These are phyloP conservation scores for Zangia roseola DNA, from an alignment of 768 basidiomycete species.

Conservation along the genomic window DNA sequence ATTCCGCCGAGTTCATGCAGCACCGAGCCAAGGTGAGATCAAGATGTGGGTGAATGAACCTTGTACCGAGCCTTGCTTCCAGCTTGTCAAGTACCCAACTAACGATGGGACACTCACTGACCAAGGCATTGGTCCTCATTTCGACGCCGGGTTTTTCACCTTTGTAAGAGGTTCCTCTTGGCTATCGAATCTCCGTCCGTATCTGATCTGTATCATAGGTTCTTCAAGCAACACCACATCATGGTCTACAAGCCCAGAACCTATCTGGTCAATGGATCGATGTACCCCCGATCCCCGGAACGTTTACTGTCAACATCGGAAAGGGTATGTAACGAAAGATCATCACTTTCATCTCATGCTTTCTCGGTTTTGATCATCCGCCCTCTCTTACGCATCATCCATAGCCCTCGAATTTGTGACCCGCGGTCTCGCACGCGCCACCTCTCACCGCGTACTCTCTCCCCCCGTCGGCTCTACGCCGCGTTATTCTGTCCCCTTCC, in stretches of 20 bases:
- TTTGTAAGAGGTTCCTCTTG: constrained; percentile 44
- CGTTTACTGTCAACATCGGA: constrained; percentile 84
- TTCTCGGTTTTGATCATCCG: too few species aligned
- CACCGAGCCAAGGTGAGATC: constrained; percentile 60
- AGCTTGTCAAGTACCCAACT: constrained; percentile 73
- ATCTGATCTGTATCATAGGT: constrained; percentile 42
- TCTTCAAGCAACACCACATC: constrained; percentile 75
- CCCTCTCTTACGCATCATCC: too few species aligned
- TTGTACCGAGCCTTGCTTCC: not conserved
- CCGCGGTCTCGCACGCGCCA: constrained; percentile 71
- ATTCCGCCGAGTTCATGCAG: constrained; percentile 58
- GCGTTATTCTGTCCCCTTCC: constrained; percentile 83
- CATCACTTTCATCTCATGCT: too few species aligned
- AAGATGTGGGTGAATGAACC: not conserved
- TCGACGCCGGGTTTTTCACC: constrained; percentile 79
- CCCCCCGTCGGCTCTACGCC: constrained; percentile 54
- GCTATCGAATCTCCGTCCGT: not conserved
- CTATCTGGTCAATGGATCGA: constrained; percentile 80
- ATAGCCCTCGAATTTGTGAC: constrained; percentile 78
- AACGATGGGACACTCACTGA: constrained; percentile 43
- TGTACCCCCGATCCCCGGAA: constrained; percentile 71
- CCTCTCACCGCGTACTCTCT: constrained; percentile 77
- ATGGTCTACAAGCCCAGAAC: constrained; percentile 85
- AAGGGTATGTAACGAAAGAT: constrained; percentile 60
- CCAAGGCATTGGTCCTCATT: constrained; percentile 86